Base-by-base conservation (phyloP, 495 filamentous ascomycete genomes). In the Penicillium antarcticum region DNA sequence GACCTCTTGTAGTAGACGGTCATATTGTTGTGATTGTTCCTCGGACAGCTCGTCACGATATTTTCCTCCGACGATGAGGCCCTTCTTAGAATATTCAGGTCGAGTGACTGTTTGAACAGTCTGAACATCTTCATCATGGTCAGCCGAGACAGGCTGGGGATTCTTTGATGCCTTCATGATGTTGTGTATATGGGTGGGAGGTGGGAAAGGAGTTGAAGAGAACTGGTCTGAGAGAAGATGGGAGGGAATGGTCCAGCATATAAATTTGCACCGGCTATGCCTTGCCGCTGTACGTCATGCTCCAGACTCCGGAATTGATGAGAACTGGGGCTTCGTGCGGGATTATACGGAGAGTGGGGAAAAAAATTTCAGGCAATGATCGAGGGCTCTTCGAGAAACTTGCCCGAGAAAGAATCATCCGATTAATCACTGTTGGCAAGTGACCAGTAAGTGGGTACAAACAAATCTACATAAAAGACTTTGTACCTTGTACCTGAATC, bases 21-120 rank as follows among this genome's bases (percentile, higher is more conserved):
- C 52, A 17, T 67, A 38, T 13, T 58, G 55, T 13, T 66, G 52
- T 31, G 56, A 52, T 9, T 56, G 46, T 18, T 56, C 52, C 6
- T 64, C 50, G 23, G 46, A 43, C 10, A 61, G 23, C 42, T 48
- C 23, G 8, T 61, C 49, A 1, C 61, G 57, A 48, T 66, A 66
- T 51, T 66, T 70, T 8, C 71, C 70, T 41, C 73, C 73, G 42
- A 62, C 48, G 26, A 76, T 62, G 17, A 63, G 61, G 5, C 65
- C 66, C 34, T 63, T 60, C 2, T 51, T 50, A 17, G 40, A 2
- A 37, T 40, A 11, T 37, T 34, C 26, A 7, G 26, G 31, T 53
- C 52, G 7, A 31, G 7, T 21, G 42, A 49, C 32, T 61, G 26
- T 10, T 29, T 29, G 6, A 7, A 10, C 26, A 29, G 26, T 29